phyloP scores from a whole-genome alignment of 331 rosid species.

The Prunus yedoensis region DNA sequence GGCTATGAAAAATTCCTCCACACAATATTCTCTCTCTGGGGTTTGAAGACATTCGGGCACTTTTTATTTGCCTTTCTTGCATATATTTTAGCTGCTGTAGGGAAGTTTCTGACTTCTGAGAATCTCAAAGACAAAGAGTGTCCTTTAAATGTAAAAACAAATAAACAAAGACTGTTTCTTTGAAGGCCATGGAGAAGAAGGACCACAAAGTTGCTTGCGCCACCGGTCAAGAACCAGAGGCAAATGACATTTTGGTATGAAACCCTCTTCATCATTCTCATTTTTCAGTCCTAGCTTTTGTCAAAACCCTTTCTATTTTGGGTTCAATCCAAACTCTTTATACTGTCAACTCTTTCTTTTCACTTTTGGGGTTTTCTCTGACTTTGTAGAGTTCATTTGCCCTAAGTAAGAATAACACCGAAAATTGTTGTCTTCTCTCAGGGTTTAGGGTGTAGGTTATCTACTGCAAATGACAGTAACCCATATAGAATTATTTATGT shows the following conservation, averaged over 20 bases:
- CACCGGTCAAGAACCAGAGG: constrained; percentile 30
- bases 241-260: constrained; percentile 32
- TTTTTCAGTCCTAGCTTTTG: neutral
- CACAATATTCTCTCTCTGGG: constrained; percentile 4
- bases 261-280: neutral
- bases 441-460: neutral
- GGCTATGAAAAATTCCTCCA: constrained; percentile 5
- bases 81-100: neutral
- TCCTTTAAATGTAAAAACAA: neutral
- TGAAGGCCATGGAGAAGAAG: constrained; percentile 39
- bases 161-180: neutral
- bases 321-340: neutral
- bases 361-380: neutral
- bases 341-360: neutral
- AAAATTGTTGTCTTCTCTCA: neutral
- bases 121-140: neutral
- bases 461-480: neutral
- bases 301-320: neutral
- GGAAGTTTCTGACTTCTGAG: neutral
- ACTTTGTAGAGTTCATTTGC: neutral
- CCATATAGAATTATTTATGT: neutral
- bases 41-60: constrained; percentile 21
- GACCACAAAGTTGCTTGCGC: constrained; percentile 26
- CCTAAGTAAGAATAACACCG: neutral
- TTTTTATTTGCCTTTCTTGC: neutral